These are phyloP conservation scores for Saccharomyces hybrid DNA, from an alignment of 1,139 yeast genomes.

Conservation along the genomic window DNA sequence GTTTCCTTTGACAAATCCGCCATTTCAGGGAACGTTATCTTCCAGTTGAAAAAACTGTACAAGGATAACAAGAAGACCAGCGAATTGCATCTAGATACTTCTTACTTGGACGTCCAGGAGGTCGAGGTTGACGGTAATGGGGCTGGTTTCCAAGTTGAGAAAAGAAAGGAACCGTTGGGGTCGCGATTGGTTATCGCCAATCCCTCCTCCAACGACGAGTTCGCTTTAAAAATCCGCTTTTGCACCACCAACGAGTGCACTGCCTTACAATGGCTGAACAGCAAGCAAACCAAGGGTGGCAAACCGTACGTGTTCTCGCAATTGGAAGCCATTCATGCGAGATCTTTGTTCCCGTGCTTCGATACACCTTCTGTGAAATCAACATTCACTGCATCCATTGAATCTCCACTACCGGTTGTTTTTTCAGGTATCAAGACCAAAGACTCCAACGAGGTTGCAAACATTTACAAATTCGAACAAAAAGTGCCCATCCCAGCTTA, in stretches of 20 bases:
- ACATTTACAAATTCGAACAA: constrained; percentile 49
- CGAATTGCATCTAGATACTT: constrained; percentile 55
- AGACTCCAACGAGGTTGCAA: constrained; percentile 16
- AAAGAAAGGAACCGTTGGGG: constrained; percentile 60
- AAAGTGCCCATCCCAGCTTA: constrained; percentile 82
- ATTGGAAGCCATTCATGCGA: constrained; percentile 85
- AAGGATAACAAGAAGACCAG: constrained; percentile 15
- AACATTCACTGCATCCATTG: constrained; percentile 50
- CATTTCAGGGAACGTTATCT: constrained; percentile 51
- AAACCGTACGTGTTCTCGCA: constrained; percentile 77
- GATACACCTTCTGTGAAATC: constrained; percentile 85
- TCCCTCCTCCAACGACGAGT: constrained; percentile 13
- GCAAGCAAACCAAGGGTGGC: constrained; percentile 78
- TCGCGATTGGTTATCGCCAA: constrained; percentile 43
- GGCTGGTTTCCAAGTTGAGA: constrained; percentile 36
- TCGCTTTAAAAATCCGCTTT: constrained; percentile 43
- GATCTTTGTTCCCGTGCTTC: constrained; percentile 82
- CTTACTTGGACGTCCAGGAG: constrained; percentile 46
- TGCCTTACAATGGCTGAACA: constrained; percentile 77
- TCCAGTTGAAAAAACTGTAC: constrained; percentile 33
- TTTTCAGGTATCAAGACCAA: constrained; percentile 50
- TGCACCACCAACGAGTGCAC: constrained; percentile 70
- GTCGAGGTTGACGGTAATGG: constrained; percentile 38
- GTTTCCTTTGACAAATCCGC: constrained; percentile 48
- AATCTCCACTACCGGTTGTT: constrained; percentile 58